Percentiles rank a stretch among this genome's conserved stretches.
phyloP scores from a whole-genome alignment of 139 green algal species.

The Trebouxia sp. region DNA sequence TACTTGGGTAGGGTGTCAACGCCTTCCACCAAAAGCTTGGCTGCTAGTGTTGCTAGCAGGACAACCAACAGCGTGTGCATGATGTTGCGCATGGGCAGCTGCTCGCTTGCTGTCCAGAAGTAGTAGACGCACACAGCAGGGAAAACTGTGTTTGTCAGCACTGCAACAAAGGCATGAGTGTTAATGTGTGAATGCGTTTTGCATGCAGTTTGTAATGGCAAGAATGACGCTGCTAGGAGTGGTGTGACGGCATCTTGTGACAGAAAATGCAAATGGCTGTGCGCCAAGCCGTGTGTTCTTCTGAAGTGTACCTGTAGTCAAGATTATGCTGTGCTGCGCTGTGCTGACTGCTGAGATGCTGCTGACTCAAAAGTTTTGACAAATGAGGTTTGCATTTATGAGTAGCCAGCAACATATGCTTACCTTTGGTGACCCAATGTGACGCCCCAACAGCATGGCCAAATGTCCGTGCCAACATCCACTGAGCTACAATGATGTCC shows the following conservation, averaged over 20 bases:
- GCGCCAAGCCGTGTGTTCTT: too few relatives aligned
- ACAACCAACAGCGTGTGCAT: not conserved
- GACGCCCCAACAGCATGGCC: slow-evolving; percentile 30
- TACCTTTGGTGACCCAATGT: slow-evolving; percentile 10
- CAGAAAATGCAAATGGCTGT: too few relatives aligned
- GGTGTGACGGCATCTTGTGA: too few relatives aligned
- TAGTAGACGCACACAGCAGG: slow-evolving; percentile 23
- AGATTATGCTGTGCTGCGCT: too few relatives aligned
- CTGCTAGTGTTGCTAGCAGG: not conserved
- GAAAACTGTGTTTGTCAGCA: slow-evolving; percentile 29
- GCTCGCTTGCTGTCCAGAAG: not conserved
- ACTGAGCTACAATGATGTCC: slow-evolving; percentile 36
- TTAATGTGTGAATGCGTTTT: too few relatives aligned
- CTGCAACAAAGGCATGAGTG: not conserved
- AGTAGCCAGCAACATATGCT: not conserved
- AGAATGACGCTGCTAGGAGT: too few relatives aligned
- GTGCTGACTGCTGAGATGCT: too few relatives aligned
- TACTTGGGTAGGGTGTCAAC: slow-evolving; percentile 2
- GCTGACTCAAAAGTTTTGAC: too few relatives aligned
- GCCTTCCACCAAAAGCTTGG: slow-evolving; percentile 28
- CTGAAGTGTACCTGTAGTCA: too few relatives aligned
- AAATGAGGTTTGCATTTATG: too few relatives aligned
- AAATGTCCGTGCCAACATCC: slow-evolving; percentile 35
- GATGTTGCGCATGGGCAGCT: slow-evolving; percentile 1
- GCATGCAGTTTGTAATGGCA: too few relatives aligned